Evolutionary conservation across 345 rosid species (phyloP).

Genomic region (Lumnitzera racemosa): DNA sequence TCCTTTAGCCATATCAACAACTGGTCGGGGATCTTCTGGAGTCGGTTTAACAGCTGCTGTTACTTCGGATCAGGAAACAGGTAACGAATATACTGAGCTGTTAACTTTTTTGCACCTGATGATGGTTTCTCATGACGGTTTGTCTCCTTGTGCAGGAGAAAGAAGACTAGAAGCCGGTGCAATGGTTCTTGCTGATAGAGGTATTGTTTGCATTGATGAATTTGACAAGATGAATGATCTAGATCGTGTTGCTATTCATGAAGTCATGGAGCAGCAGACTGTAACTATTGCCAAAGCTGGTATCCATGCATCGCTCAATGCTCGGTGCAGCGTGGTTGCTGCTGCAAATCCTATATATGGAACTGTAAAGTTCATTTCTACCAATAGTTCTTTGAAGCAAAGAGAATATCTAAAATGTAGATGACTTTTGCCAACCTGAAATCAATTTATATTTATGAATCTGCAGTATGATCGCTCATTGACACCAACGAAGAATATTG

Average conservation of each 20-base stretch:
- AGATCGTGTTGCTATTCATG: conserved; percentile 99
- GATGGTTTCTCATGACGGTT: neutral
- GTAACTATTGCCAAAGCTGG: conserved; percentile 99
- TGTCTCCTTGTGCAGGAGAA: conserved; percentile 56
- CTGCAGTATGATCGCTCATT: conserved; percentile 93
- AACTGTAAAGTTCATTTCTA: conserved; percentile 52
- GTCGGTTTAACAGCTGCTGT: conserved; percentile 99
- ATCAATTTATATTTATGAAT: conserved; percentile 7
- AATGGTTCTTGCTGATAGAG: conserved; percentile 98
- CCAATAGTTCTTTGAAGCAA: neutral
- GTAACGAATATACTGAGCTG: conserved; percentile 20
- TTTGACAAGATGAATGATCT: conserved; percentile 99
- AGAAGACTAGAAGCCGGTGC: conserved; percentile 99
- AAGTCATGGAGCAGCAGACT: conserved; percentile 99
- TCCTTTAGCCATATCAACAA: conserved; percentile 98
- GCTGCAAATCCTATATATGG: conserved; percentile 99
- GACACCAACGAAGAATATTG: conserved; percentile 98
- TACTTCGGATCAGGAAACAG: conserved; percentile 98
- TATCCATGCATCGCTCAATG: conserved; percentile 94
- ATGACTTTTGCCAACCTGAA: neutral
- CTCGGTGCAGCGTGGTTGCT: conserved; percentile 97
- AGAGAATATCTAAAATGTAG: neutral
- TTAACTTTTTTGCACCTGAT: neutral
- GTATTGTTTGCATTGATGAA: conserved; percentile 96
- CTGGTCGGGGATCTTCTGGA: conserved; percentile 99